Evolutionary conservation across 805 yeast species (phyloP), one percentile per base, ranked within the genome.

Genomic region (Grigorovia jiainica): DNA sequence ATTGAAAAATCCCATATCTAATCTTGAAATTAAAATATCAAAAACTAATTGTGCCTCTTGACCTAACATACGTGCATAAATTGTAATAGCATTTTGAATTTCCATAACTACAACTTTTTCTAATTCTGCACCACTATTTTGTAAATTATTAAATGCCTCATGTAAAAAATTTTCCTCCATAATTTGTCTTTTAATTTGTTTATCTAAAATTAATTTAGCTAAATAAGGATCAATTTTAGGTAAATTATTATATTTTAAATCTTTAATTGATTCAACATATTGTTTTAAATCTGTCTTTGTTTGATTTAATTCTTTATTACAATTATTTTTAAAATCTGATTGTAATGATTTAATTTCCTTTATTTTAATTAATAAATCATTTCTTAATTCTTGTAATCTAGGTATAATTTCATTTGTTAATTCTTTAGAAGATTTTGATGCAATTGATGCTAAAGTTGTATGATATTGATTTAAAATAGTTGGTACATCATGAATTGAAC

Each of bases 91-190:
- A 51, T 78, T 79, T 67, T 92, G 97, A 43, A 92, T 70, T 60
- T 89, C 96, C 59, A 78, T 70, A 29, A 82, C 86, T 18, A 92
- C 92, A 46, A 87, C 90, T 53, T 83, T 79, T 59, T 83, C 98
- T 47, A 92, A 72, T 57, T 87, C 92, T 43, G 80, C 79, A 39
- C 95, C 96, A 1, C 95, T 82, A 30, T 77, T 76, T 66, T 90
- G 95, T 50, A 89, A 71, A 62, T 90, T 89, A 50, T 79, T 70
- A 59, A 75, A 90, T 0, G 97, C 95, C 59, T 89, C 95, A 56
- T 87, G 86, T 37, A 90, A 68, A 54, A 79, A 82, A 61, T 82
- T 82, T 60, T 90, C 97, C 62, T 87, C 96, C 16, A 72, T 71
- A 36, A 90, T 62, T 59, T 87, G 95, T 50, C 73, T 75, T 52